Evolutionary conservation across 176 grass and related monocot genomes (phyloP).

Genomic region (Juncus inflexus): DNA sequence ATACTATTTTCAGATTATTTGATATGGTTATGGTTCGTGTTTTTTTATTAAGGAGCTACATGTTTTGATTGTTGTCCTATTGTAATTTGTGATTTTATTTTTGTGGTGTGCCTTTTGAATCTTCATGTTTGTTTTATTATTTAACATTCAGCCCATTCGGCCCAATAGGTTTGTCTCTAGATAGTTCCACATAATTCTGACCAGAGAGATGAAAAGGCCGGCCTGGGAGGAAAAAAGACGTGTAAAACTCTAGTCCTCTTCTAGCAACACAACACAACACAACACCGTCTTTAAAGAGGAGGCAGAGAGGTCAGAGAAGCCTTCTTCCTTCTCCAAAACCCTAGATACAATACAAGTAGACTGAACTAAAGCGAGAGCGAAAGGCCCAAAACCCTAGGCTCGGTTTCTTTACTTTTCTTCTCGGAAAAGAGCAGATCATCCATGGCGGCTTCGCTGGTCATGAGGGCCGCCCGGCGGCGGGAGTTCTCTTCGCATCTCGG

Average conservation of each 20-base stretch:
- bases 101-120: too few species aligned
- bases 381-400: slow-evolving; percentile 7
- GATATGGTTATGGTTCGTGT: neutral
- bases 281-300: neutral
- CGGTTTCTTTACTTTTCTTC: neutral
- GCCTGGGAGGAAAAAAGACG: too few species aligned
- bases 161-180: slow-evolving; percentile 3
- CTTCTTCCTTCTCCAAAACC: slow-evolving; percentile 11
- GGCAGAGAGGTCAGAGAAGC: neutral
- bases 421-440: neutral
- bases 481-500: slow-evolving; percentile 54
- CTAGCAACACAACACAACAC: neutral
- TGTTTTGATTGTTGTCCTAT: neutral
- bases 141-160: too few species aligned
- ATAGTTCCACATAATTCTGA: slow-evolving; percentile 26
- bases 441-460: slow-evolving; percentile 58
- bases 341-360: neutral
- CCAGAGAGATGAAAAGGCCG: neutral
- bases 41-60: slow-evolving; percentile 8
- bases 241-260: too few species aligned
- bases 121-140: too few species aligned
- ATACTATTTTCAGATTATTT: slow-evolving; percentile 9
- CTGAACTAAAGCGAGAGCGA: neutral
- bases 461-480: slow-evolving; percentile 45
- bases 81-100: too few species aligned